These are phyloP conservation scores for Tephrocybe sp. DNA, from an alignment of 768 basidiomycete genomes.

Conservation along the genomic window DNA sequence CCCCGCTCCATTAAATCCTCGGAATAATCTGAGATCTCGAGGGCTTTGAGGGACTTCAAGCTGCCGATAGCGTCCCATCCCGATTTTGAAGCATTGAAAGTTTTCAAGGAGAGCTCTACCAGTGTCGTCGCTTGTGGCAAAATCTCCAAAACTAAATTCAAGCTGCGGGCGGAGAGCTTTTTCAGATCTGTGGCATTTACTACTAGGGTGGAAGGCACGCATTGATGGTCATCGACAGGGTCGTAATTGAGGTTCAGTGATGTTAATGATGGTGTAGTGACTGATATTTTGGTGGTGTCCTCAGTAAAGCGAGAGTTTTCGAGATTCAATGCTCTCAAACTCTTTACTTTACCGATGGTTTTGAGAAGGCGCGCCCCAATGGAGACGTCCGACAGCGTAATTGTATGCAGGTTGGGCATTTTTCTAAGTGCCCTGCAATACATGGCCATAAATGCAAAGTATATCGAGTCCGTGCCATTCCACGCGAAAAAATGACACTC, in stretches of 20 bases:
- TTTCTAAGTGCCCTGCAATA: constrained; percentile 13
- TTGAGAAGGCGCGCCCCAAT: constrained; percentile 12
- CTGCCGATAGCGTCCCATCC: constrained; percentile 7
- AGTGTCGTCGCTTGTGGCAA: constrained; percentile 2
- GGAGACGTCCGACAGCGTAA: constrained; percentile 1
- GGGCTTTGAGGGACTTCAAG: constrained; percentile 3
- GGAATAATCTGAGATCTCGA: neutral
- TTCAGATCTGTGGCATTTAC: constrained; percentile 1
- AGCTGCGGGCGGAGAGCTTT: neutral
- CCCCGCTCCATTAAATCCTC: neutral
- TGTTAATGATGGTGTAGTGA: neutral
- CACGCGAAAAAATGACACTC: too few species aligned
- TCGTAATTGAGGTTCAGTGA: constrained; percentile 6
- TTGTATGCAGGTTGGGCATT: constrained; percentile 17
- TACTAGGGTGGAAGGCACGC: neutral
- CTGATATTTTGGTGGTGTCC: neutral
- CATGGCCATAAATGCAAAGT: constrained; percentile 15
- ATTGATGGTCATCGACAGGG: neutral
- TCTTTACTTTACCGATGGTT: constrained; percentile 10
- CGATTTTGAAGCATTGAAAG: neutral
- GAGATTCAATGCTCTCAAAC: constrained; percentile 5
- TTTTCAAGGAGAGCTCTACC: neutral
- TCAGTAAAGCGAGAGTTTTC: neutral
- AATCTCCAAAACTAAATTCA: neutral
- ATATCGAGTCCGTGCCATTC: too few species aligned